phyloP scores from a whole-genome alignment of 169 alveolate species.

The Babesia microti region DNA sequence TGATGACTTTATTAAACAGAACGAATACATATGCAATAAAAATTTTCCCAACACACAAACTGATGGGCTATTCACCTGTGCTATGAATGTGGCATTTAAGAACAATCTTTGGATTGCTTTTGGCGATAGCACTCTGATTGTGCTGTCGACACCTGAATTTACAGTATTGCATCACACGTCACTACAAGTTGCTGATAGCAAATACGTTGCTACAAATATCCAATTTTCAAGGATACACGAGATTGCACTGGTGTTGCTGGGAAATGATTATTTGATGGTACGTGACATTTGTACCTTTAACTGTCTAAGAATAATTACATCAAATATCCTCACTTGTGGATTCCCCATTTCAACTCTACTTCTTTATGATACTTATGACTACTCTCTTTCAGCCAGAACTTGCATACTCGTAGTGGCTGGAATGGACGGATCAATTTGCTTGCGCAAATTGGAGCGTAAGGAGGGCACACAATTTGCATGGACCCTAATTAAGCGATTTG shows the following conservation, averaged over 20 bases:
- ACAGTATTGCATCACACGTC: too few relatives aligned
- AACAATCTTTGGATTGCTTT: too few relatives aligned
- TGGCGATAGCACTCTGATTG: too few relatives aligned
- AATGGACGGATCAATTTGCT: conserved; percentile 42
- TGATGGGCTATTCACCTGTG: too few relatives aligned
- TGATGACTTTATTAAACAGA: too few relatives aligned
- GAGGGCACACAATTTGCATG: conserved; percentile 12
- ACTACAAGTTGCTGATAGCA: too few relatives aligned
- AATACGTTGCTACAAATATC: too few relatives aligned
- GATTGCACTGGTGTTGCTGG: conserved; percentile 28
- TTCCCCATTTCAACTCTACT: conserved; percentile 28
- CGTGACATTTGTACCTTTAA: conserved; percentile 16
- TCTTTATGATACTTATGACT: conserved; percentile 11
- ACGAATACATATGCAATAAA: too few relatives aligned
- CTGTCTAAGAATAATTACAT: conserved; percentile 12
- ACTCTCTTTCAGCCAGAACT: conserved; percentile 5
- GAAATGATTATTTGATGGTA: conserved; percentile 26
- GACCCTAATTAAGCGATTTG: conserved; percentile 9
- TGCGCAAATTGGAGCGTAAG: conserved; percentile 11
- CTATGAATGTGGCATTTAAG: too few relatives aligned
- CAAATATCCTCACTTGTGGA: conserved; percentile 25
- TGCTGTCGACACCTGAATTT: too few relatives aligned
- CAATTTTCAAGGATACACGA: conserved; percentile 28
- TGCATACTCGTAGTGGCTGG: conserved; percentile 35
- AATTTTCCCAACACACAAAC: too few relatives aligned